Evolutionary conservation across 2,329 filamentous ascomycete genomes (phyloP).

Genomic region (Ceratocystis smalleyi): DNA sequence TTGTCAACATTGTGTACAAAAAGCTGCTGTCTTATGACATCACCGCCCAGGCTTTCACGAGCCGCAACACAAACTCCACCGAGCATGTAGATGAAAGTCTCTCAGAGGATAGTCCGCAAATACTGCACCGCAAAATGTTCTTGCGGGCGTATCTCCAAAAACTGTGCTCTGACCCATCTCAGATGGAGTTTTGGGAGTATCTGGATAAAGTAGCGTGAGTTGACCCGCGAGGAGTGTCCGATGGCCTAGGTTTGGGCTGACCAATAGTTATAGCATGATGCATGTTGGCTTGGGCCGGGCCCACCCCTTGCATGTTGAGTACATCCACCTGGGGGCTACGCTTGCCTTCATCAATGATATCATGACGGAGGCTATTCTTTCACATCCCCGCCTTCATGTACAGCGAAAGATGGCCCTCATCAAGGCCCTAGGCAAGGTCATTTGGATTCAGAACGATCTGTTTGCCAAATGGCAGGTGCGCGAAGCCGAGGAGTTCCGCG

Average conservation of each 20-base stretch:
- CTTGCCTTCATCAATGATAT: slow-evolving; percentile 65
- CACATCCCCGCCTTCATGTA: slow-evolving; percentile 50
- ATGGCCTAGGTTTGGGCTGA: slow-evolving; percentile 4
- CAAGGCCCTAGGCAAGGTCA: slow-evolving; percentile 63
- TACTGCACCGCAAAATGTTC: slow-evolving; percentile 64
- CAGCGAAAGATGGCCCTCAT: slow-evolving; percentile 57
- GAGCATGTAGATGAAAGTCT: slow-evolving; percentile 48
- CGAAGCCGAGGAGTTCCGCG: slow-evolving; percentile 47
- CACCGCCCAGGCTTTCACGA: slow-evolving; percentile 61
- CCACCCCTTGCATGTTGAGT: slow-evolving; percentile 63
- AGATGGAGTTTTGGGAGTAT: slow-evolving; percentile 70
- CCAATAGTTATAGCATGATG: slow-evolving; percentile 43
- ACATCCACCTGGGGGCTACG: slow-evolving; percentile 58
- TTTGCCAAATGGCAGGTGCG: slow-evolving; percentile 67
- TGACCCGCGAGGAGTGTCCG: not conserved
- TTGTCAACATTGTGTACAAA: slow-evolving; percentile 73
- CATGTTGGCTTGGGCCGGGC: slow-evolving; percentile 60
- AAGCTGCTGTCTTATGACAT: slow-evolving; percentile 71
- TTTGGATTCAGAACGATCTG: slow-evolving; percentile 79
- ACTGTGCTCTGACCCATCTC: slow-evolving; percentile 58
- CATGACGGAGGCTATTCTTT: slow-evolving; percentile 60
- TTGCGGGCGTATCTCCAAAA: slow-evolving; percentile 58
- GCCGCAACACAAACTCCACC: slow-evolving; percentile 46
- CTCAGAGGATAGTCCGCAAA: slow-evolving; percentile 56
- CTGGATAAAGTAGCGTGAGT: slow-evolving; percentile 64